Evolutionary conservation across 805 yeast genomes (phyloP).

Genomic region (Wickerhamomyces xylosicus): DNA sequence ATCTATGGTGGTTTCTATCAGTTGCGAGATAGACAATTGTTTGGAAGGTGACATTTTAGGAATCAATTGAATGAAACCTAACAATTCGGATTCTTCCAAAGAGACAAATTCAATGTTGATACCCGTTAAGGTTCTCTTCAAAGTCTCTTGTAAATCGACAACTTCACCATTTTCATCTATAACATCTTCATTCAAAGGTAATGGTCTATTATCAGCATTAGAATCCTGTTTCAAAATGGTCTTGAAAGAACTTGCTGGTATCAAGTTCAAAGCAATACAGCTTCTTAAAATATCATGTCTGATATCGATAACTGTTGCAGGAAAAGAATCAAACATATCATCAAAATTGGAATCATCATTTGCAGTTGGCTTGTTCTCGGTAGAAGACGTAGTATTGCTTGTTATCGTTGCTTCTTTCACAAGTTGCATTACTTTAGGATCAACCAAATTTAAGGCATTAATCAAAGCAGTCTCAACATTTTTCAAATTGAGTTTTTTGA

Average conservation of each 20-base stretch:
- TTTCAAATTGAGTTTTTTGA: slow-evolving; percentile 23
- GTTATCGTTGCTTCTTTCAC: slow-evolving; percentile 13
- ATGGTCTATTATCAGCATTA: slow-evolving; percentile 23
- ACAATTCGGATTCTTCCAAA: slow-evolving; percentile 42
- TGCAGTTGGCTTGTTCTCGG: background rate
- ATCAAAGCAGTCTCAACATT: slow-evolving; percentile 19
- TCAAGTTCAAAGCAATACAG: slow-evolving; percentile 29
- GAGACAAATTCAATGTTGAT: slow-evolving; percentile 38
- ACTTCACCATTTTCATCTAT: slow-evolving; percentile 23
- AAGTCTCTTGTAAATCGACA: slow-evolving; percentile 19
- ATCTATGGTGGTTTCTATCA: slow-evolving; percentile 22
- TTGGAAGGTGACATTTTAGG: slow-evolving; percentile 33
- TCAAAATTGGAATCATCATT: slow-evolving; percentile 21
- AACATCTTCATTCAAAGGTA: slow-evolving; percentile 24
- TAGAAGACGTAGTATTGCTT: background rate
- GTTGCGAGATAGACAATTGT: slow-evolving; percentile 33
- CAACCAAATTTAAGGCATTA: slow-evolving; percentile 22
- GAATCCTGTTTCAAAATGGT: slow-evolving; percentile 29
- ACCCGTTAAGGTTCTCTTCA: slow-evolving; percentile 23
- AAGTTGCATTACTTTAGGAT: slow-evolving; percentile 22
- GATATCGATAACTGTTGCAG: slow-evolving; percentile 34
- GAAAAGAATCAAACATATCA: slow-evolving; percentile 41
- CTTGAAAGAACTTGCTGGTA: slow-evolving; percentile 23
- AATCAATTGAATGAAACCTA: slow-evolving; percentile 38
- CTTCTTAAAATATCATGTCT: slow-evolving; percentile 41